Percentiles rank a stretch among this genome's conserved stretches.
These are phyloP conservation scores for Diplodia seriata DNA, from an alignment of 2,329 filamentous ascomycete species.

Conservation along the genomic window DNA sequence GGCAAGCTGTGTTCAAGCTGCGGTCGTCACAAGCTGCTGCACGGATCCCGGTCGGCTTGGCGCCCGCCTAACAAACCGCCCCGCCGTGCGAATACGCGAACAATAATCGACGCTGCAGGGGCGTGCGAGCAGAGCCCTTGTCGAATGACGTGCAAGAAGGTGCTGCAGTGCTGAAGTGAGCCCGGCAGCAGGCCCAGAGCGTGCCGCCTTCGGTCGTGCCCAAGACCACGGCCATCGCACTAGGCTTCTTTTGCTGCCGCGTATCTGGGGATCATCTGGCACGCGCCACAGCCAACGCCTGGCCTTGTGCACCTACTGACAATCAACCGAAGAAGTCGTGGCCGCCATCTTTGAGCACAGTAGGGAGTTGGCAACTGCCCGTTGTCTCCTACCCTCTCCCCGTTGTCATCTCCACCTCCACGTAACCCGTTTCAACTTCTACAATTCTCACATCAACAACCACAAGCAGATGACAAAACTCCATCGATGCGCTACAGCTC, in stretches of 20 bases:
- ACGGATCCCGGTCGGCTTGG: constrained; percentile 30
- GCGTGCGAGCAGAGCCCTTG: background rate
- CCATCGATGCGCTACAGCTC: no score
- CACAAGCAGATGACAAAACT: no score
- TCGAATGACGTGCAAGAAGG: background rate
- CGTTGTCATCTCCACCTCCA: background rate
- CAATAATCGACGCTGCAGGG: background rate
- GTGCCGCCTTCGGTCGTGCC: background rate
- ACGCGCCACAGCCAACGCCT: background rate
- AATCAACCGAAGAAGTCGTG: background rate
- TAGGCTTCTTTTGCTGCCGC: constrained; percentile 13
- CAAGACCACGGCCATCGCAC: background rate
- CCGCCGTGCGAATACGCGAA: constrained; percentile 3
- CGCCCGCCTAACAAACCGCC: constrained; percentile 26
- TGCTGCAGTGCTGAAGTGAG: background rate
- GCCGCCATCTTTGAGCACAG: background rate
- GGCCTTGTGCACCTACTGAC: background rate
- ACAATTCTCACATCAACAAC: no score
- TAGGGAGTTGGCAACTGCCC: background rate
- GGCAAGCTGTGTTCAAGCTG: constrained; percentile 31
- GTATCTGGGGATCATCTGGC: constrained; percentile 19
- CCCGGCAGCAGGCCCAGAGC: background rate
- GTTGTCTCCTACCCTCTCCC: background rate
- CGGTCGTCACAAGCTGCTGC: constrained; percentile 32
- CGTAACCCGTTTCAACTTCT: no score